These are phyloP conservation scores for Stagonosporopsis rhizophila DNA, from an alignment of 2,329 filamentous ascomycete species.

Conservation along the genomic window DNA sequence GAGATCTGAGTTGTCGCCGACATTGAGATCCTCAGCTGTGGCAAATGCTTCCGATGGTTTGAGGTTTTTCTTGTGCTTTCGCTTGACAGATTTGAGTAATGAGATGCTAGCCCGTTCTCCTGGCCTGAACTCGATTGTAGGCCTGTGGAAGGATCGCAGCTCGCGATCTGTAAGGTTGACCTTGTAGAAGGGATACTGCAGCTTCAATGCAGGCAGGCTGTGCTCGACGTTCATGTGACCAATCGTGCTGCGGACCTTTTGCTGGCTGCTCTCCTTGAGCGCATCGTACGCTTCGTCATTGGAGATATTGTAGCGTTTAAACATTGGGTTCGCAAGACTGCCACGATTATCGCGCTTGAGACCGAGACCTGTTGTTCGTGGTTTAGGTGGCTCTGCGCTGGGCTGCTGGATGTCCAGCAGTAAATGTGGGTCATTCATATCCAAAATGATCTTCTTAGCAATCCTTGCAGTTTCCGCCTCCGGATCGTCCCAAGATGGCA, in stretches of 20 bases:
- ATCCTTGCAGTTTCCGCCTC: conserved; percentile 74
- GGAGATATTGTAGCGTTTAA: conserved; percentile 89
- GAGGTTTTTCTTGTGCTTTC: conserved; percentile 80
- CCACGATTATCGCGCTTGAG: conserved; percentile 72
- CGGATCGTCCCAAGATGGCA: conserved; percentile 80
- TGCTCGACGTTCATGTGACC: conserved; percentile 94
- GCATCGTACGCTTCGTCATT: conserved; percentile 96
- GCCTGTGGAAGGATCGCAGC: conserved; percentile 84
- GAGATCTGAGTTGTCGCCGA: conserved; percentile 87
- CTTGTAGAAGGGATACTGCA: conserved; percentile 96
- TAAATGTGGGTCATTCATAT: conserved; percentile 86
- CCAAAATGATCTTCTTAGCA: conserved; percentile 80
- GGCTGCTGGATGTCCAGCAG: conserved; percentile 79
- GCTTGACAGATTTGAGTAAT: conserved; percentile 73
- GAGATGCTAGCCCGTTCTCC: conserved; percentile 76
- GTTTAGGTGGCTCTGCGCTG: conserved; percentile 68
- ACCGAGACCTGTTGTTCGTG: conserved; percentile 57
- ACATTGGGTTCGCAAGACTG: conserved; percentile 74
- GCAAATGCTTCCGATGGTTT: conserved; percentile 79
- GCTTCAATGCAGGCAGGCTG: conserved; percentile 85
- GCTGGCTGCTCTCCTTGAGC: conserved; percentile 95
- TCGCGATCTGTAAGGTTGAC: conserved; percentile 77
- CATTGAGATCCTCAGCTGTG: conserved; percentile 79
- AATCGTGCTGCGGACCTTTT: conserved; percentile 91
- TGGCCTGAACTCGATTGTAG: conserved; percentile 74